Evolutionary conservation across 1,284 basidiomycete species (phyloP), one percentile per base, ranked within the genome.

Genomic region (Puccinia sorghi): DNA sequence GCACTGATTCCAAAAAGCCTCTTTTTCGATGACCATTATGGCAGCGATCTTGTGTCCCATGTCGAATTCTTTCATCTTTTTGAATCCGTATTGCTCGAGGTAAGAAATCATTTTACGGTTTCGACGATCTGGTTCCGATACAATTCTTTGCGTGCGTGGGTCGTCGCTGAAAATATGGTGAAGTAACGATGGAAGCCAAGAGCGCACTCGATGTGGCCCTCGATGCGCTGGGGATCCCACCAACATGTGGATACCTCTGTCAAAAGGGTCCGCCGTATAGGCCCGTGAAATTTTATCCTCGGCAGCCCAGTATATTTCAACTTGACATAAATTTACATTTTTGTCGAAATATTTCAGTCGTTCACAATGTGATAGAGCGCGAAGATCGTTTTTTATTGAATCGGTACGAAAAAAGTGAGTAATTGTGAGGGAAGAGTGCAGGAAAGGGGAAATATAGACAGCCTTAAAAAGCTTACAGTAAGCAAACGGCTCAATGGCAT

Each of bases 121-220:
- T 75, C 80, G 80, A 75, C 80, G 75, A 74, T 82, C 86, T 0
- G 88, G 88, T 81, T 89, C 88, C 61, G 87, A 87, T 39, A 87
- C 80, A 25, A 87, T 85, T 27, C 86, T 84, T 17, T 85, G 81
- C 3, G 88, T 88, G 48, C 88, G 84, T 2, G 87, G 84, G 70
- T 89, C 88, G 1, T 85, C 84, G 25, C 88, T 84, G 84, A 89
- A 88, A 67, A 86, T 83, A 82, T 86, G 87, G 81, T 88, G 88
- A 22, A 84, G 83, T 56, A 88, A 81, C 5, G 86, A 86, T 1
- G 86, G 83, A 54, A 87, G 80, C 87, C 88, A 88, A 3, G 86
- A 84, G 79, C 85, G 85, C n/a, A 87, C 87, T 86, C 81, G 57
- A 46, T 59, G 57, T 22, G 78, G 69, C 6, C 72, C 82, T n/a